Percentiles rank a stretch among this genome's conserved stretches.
Evolutionary conservation across 2,329 filamentous ascomycete genomes (phyloP).

Genomic region (Tolypocladium ophioglossoides): DNA sequence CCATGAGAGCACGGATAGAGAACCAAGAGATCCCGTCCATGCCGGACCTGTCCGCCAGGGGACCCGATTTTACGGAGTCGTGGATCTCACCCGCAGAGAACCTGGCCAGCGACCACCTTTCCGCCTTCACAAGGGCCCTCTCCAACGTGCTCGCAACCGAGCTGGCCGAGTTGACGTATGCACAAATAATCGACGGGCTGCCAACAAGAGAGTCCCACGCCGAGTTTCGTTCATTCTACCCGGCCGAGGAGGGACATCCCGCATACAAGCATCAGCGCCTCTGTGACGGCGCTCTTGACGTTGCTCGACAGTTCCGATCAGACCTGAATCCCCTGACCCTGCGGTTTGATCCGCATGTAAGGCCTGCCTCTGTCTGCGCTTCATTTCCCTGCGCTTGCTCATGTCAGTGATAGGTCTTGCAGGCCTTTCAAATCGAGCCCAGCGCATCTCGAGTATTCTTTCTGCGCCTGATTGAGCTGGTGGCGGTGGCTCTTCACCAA

Average conservation of each 20-base stretch:
- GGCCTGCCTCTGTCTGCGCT: no score
- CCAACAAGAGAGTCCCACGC: not conserved
- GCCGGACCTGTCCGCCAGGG: not conserved
- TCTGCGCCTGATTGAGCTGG: not conserved
- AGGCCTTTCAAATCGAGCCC: not conserved
- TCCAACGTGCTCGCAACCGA: slow-evolving; percentile 3
- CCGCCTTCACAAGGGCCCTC: not conserved
- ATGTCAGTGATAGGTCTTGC: not conserved
- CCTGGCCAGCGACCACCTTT: not conserved
- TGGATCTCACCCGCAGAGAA: not conserved
- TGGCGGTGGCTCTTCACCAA: not conserved
- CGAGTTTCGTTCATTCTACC: not conserved
- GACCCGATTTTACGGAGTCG: not conserved
- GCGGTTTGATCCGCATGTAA: not conserved
- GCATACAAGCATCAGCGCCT: not conserved
- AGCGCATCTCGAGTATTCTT: not conserved
- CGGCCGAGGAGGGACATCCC: not conserved
- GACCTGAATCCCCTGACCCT: not conserved
- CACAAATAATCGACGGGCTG: slow-evolving; percentile 9
- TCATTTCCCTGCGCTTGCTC: no score
- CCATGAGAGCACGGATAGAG: not conserved
- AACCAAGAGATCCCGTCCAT: not conserved
- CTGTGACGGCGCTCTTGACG: not conserved
- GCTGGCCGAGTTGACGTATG: slow-evolving; percentile 5
- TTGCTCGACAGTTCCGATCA: not conserved